Evolutionary conservation across 805 yeast species (phyloP), one percentile per base, ranked within the genome.

Genomic region (Suhomyces sp.): DNA sequence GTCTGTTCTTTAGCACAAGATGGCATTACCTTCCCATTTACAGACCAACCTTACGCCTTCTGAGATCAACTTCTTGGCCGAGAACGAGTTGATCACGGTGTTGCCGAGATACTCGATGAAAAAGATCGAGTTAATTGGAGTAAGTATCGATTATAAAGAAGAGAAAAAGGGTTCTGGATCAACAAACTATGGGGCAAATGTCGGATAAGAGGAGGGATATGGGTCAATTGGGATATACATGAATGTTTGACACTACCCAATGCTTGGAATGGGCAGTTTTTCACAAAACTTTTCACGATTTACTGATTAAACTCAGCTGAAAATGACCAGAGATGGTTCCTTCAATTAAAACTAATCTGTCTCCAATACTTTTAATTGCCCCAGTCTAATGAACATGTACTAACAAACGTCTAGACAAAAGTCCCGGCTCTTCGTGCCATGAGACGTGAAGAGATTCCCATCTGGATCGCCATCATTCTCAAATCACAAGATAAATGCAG

Each of bases 401-500:
- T 38, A 15, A 31, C 47, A 11, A 49, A 55, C 24, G 53, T 59
- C 3, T 57, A 76, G 60, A 65, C 74, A 18, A 65, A 63, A 26
- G 52, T 79, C 19, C 88, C 91, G 0, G 63, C 69, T 6, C 60
- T 87, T 22, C 58, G 74, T 28, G 87, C 95, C 0, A 71, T 84
- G 74, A 74, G 82, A 41, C 70, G 90, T 34, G 74, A 72, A 13
- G 67, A 74, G 30, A 79, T 93, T 0, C 95, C 96, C 0, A 44
- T 91, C 2, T 93, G 98, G 98, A 65, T 86, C 14, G 98, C 97
- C 0, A 54, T 90, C 6, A 63, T 90, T 14, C 65, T 93, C 32
- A 88, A 87, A 51, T 79, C 81, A 30, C 98, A 93, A 56, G 82
- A 80, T 30, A 82, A 88, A 50, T 88, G 97, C 59, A 83, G 81